These are phyloP conservation scores for Gaeumannomyces tritici DNA, from an alignment of 2,329 filamentous ascomycete genomes.

Conservation along the genomic window DNA sequence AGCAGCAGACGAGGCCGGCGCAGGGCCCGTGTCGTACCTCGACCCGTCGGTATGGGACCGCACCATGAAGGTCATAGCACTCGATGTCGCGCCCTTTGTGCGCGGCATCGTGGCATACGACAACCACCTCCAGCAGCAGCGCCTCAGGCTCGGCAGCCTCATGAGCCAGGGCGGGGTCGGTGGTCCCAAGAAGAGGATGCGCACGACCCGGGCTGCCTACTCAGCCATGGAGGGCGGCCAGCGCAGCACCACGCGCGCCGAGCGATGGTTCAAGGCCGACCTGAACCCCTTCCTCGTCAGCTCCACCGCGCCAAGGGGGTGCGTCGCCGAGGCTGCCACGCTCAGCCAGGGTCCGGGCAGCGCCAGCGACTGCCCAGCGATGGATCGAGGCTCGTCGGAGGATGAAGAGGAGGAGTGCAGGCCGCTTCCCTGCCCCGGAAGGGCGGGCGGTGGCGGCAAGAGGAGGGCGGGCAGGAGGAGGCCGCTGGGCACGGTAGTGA, in stretches of 20 bases:
- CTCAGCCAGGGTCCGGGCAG: neutral
- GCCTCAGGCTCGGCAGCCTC: constrained; percentile 44
- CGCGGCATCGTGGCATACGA: constrained; percentile 76
- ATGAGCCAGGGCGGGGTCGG: constrained; percentile 32
- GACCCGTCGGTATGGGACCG: constrained; percentile 71
- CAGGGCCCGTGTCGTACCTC: constrained; percentile 30
- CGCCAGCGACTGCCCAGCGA: neutral
- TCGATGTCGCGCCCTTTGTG: constrained; percentile 85
- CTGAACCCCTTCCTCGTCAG: constrained; percentile 48
- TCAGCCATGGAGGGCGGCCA: constrained; percentile 61
- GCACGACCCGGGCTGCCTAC: constrained; percentile 60
- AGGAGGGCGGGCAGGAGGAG: neutral
- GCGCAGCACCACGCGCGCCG: constrained; percentile 50
- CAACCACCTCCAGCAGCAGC: constrained; percentile 56
- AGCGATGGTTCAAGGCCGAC: constrained; percentile 55
- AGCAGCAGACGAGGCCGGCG: constrained; percentile 26
- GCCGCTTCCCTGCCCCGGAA: neutral
- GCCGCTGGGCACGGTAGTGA: neutral
- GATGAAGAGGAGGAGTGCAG: neutral
- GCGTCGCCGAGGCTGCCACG: constrained; percentile 8
- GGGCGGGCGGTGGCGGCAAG: neutral
- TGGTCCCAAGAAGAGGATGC: constrained; percentile 37
- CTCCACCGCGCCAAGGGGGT: constrained; percentile 35
- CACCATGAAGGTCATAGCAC: constrained; percentile 51
- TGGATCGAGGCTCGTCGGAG: neutral